Conservation (phyloP, 805 yeast species). For the Ogataea trehaloabstinens region DNA sequence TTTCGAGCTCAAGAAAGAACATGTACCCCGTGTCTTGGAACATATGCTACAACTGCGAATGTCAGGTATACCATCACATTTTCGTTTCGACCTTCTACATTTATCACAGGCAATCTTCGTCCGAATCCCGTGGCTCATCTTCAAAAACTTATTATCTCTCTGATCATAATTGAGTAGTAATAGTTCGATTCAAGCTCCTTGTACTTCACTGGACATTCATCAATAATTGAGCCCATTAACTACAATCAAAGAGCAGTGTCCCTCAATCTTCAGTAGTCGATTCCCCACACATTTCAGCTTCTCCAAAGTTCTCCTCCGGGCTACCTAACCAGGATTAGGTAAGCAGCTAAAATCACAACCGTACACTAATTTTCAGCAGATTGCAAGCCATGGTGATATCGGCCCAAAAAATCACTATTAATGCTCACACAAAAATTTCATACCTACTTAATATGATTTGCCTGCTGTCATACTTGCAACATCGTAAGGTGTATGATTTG, state of each 20-base stretch:
- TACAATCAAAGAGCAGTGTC: too few relatives aligned
- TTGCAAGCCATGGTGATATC: not conserved
- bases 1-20: conserved; percentile 13
- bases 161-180: too few relatives aligned
- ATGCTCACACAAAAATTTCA: conserved; percentile 2
- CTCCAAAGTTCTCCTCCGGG: too few relatives aligned
- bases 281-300: too few relatives aligned
- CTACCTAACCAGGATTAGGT: too few relatives aligned
- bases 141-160: too few relatives aligned
- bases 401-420: not conserved
- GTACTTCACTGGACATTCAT: too few relatives aligned
- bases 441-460: conserved; percentile 5
- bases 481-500: not conserved
- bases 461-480: conserved; percentile 1
- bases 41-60: conserved; percentile 16
- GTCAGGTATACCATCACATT: conserved; percentile 25
- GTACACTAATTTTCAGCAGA: too few relatives aligned
- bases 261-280: too few relatives aligned
- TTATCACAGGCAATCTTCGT: conserved; percentile 20
- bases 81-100: conserved; percentile 21
- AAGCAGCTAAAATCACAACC: too few relatives aligned
- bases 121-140: conserved; percentile 2
- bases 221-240: too few relatives aligned
- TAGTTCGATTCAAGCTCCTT: too few relatives aligned
- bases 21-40: conserved; percentile 11